Evolutionary conservation across 2,329 filamentous ascomycete species (phyloP).

Genomic region (Trichoderma sp.): DNA sequence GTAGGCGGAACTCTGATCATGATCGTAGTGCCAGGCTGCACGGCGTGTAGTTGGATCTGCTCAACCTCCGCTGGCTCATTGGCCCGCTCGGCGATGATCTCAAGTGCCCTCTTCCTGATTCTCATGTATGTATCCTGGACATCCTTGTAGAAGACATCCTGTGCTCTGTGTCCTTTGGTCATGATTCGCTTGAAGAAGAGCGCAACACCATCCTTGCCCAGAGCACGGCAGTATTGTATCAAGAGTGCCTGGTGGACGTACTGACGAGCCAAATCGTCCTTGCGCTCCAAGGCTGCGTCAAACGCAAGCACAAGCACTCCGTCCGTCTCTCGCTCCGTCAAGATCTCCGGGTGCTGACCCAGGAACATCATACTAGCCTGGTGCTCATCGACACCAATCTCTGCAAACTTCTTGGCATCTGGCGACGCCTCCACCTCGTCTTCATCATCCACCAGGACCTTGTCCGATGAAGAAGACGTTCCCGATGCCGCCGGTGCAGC

Average conservation of each 20-base stretch:
- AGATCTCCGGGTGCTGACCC: slow-evolving; percentile 69
- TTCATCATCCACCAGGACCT: slow-evolving; percentile 56
- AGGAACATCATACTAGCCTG: slow-evolving; percentile 71
- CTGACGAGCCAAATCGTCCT: slow-evolving; percentile 73
- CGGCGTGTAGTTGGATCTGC: slow-evolving; percentile 95
- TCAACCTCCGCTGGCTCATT: slow-evolving; percentile 64
- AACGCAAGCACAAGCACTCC: slow-evolving; percentile 89
- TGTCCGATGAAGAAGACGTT: slow-evolving; percentile 16
- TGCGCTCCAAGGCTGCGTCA: slow-evolving; percentile 74
- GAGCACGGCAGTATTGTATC: slow-evolving; percentile 88
- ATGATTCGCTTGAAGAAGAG: slow-evolving; percentile 97
- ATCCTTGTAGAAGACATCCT: slow-evolving; percentile 88
- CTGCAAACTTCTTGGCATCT: slow-evolving; percentile 75
- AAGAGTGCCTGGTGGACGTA: slow-evolving; percentile 92
- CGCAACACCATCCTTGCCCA: slow-evolving; percentile 82
- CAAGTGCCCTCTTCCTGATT: slow-evolving; percentile 72
- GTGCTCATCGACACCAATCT: slow-evolving; percentile 75
- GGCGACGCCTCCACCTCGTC: slow-evolving; percentile 73
- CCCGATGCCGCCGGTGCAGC: not conserved
- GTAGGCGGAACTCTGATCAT: slow-evolving; percentile 76
- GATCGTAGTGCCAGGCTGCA: slow-evolving; percentile 89
- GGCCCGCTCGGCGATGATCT: slow-evolving; percentile 59
- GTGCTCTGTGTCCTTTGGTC: slow-evolving; percentile 82
- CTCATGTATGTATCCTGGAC: slow-evolving; percentile 82
- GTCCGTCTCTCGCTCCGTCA: slow-evolving; percentile 84